Evolutionary conservation across 441 rosid genomes (phyloP).

Genomic region (Lagerstroemia fauriei): DNA sequence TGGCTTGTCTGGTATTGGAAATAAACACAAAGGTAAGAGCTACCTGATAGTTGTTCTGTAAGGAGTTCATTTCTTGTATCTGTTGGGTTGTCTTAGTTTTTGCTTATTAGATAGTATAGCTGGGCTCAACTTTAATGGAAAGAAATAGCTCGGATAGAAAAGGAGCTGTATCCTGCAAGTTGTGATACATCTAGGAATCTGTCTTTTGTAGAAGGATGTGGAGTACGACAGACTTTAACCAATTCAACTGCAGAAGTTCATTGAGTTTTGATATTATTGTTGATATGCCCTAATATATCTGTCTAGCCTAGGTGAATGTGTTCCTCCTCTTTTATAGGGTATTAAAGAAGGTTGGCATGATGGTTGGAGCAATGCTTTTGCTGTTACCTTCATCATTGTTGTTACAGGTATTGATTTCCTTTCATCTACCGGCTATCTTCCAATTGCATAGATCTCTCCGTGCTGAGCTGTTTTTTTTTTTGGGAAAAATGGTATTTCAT

Average conservation of each 20-base stretch:
- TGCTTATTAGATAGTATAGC: not conserved
- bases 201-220: not conserved
- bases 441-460: not conserved
- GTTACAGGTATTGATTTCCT: conserved; percentile 69
- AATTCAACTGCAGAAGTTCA: not conserved
- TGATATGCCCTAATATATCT: not conserved
- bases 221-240: not conserved
- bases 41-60: not conserved
- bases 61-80: not conserved
- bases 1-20: conserved; percentile 83
- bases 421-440: not conserved
- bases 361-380: conserved; percentile 98
- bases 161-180: not conserved
- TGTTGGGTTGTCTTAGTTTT: not conserved
- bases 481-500: not conserved
- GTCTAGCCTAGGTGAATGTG: not conserved
- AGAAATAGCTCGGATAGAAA: not conserved
- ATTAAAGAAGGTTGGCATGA: conserved; percentile 94
- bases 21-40: conserved; percentile 84
- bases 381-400: conserved; percentile 83
- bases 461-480: not conserved
- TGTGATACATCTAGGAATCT: not conserved
- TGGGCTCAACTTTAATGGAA: not conserved
- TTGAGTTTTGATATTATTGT: not conserved
- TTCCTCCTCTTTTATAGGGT: conserved; percentile 51